Evolutionary conservation across 139 green algal genomes (phyloP), one percentile per base, ranked within the genome.

Genomic region (Tetraselmis chui): DNA sequence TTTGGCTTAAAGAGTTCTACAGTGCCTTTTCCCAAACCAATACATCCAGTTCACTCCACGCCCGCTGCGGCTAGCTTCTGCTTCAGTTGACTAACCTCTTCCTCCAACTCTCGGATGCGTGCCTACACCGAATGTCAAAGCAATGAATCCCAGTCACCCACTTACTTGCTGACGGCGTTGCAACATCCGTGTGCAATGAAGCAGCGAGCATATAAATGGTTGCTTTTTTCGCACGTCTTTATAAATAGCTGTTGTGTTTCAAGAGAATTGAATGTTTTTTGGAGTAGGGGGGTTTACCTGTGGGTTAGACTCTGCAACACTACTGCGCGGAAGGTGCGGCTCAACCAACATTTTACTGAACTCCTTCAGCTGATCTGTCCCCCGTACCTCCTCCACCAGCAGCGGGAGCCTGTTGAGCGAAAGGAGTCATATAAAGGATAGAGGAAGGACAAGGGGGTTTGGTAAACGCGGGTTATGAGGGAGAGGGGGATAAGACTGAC

Each of bases 381-480:
- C 92, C 0, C 92, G 87, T 67, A 97, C 94, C 87, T 98, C 96
- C 81, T 98, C 94, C 30, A 95, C 91, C 29, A 98, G 86, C 81
- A 99, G 86, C 25, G 96, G 96, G 84, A 97, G 86, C 83, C 90
- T 90, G 74, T 25, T 23, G 74, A 2, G 74, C 74, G 74, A 28
- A 77, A 77, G 74, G 74, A 25, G 45, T 25, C 11, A 18, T 67
- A 18, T 67, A 18, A 18, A 18, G 45, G 11, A 25, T 67, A 67
- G 45, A 18, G 18, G 45, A 67, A 18, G 45, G 26, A 25, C 2
- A 2, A 25, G 74, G 25, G 26, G n/a, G n/a, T 11, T 28, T 77
- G 74, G 2, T n/a, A n/a, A n/a, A n/a, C n/a, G n/a, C n/a, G n/a
- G n/a, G n/a, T n/a, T n/a, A n/a, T 5, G 45, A 18, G 45, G 45